A percentile compares a stretch with the other conserved stretches of the same genome.
Evolutionary conservation across 2,329 filamentous ascomycete species (phyloP).

Genomic region (Cercospora brassicicola): DNA sequence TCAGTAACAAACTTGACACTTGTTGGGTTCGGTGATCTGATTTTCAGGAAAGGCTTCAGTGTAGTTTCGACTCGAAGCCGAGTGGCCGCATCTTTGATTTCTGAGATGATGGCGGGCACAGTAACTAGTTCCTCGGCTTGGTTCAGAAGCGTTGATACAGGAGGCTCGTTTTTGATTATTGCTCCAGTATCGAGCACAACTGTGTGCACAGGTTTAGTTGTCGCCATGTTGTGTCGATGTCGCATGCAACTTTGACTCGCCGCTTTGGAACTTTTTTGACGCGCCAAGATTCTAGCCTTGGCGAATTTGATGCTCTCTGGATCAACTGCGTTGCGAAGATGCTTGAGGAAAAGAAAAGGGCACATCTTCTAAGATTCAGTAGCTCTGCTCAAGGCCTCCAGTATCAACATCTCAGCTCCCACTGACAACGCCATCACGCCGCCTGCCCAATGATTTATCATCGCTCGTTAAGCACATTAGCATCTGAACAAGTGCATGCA

Average conservation of each 20-base stretch:
- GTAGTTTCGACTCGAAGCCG: slow-evolving; percentile 78
- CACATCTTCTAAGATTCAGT: too few relatives aligned
- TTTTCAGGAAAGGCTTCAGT: slow-evolving; percentile 77
- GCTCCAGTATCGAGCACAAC: slow-evolving; percentile 89
- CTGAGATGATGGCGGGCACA: slow-evolving; percentile 78
- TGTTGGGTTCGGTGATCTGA: slow-evolving; percentile 70
- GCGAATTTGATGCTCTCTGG: neutral
- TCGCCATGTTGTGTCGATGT: slow-evolving; percentile 30
- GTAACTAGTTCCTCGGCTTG: slow-evolving; percentile 78
- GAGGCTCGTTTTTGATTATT: slow-evolving; percentile 87
- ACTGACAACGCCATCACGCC: neutral
- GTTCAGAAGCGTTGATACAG: slow-evolving; percentile 75
- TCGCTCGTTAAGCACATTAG: slow-evolving; percentile 17
- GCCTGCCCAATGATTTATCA: slow-evolving; percentile 4
- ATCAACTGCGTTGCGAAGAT: neutral
- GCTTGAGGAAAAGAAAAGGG: neutral
- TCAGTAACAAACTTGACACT: slow-evolving; percentile 78
- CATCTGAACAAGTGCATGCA: neutral
- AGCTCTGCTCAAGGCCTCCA: neutral
- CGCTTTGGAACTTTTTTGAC: slow-evolving; percentile 3
- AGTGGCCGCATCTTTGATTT: slow-evolving; percentile 83
- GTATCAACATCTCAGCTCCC: neutral
- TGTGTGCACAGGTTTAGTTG: slow-evolving; percentile 70
- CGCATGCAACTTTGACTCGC: neutral
- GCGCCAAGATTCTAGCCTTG: neutral